Percentiles rank a stretch among this genome's conserved stretches.
These are phyloP conservation scores for Anthracocystis panici-leucophaei DNA, from an alignment of 1,284 basidiomycete species.

Conservation along the genomic window DNA sequence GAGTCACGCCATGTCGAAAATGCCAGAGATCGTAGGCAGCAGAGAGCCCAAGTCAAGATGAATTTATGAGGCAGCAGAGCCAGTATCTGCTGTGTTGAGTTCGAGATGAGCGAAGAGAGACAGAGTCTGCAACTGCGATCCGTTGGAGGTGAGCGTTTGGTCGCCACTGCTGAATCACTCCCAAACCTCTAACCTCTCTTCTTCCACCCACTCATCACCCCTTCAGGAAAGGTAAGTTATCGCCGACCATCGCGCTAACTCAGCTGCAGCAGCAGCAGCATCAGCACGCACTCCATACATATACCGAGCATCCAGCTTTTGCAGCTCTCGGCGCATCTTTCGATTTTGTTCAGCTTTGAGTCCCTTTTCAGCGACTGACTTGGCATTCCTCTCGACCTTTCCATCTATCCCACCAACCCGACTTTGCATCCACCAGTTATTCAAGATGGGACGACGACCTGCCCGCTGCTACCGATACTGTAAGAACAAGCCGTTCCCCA, in stretches of 20 bases:
- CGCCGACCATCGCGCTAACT: constrained; percentile 17
- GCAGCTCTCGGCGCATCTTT: constrained; percentile 10
- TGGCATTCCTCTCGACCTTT: constrained; percentile 16
- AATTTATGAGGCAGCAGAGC: constrained; percentile 29
- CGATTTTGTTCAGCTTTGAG: background rate
- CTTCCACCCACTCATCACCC: constrained; percentile 54
- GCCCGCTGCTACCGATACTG: constrained; percentile 69
- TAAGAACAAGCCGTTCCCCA: constrained; percentile 70
- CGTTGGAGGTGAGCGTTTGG: constrained; percentile 12
- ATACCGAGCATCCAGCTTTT: background rate
- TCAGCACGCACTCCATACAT: constrained; percentile 6
- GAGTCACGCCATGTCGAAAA: constrained; percentile 1
- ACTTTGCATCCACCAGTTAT: constrained; percentile 34
- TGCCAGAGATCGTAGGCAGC: background rate
- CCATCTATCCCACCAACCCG: constrained; percentile 3
- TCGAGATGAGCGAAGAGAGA: constrained; percentile 2
- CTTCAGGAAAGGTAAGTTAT: constrained; percentile 58
- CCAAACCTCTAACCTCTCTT: constrained; percentile 14
- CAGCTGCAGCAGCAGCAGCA: constrained; percentile 14
- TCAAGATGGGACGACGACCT: constrained; percentile 64
- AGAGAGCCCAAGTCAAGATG: constrained; percentile 1
- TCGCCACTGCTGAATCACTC: constrained; percentile 29
- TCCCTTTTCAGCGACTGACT: constrained; percentile 26
- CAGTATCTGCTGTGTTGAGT: constrained; percentile 23
- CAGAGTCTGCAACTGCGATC: constrained; percentile 7